Base-by-base conservation (phyloP, 768 basidiomycete genomes). In the Auricularia sp. region DNA sequence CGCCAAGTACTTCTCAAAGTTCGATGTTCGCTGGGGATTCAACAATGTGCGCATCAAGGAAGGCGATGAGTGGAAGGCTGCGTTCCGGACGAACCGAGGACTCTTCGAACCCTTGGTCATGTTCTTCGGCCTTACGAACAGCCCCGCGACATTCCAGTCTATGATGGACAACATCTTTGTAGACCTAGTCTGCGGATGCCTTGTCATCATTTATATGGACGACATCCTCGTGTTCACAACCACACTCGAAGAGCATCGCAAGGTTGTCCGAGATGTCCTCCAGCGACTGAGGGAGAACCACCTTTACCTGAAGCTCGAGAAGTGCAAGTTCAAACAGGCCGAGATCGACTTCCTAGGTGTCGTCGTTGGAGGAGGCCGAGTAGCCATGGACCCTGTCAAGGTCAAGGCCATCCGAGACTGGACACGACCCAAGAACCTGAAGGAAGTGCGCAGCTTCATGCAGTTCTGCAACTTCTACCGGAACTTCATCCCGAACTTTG, bases 11-110 rank as follows among this genome's bases (percentile, higher is more conserved):
- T 75, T 73, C 61, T 72, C 71, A 6, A 72, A 71, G 53, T 11
- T 73, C 12, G 72, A 79, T 66, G 62, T 78, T 12, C 61, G 68
- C 0, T 70, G 68, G 58, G 76, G 72, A 0, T 80, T 76, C 56
- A 74, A 79, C 61, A 72, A 72, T 3, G 56, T 77, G 2, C 61
- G 67, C 1, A 75, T 82, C 59, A 73, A 73, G 18, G 71, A 76
- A 58, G 80, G 78, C 2, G 74, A 81, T 63, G 71, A 80, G 68
- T 75, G 71, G 73, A 82, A 79, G 65, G 78, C 74, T 2, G 76
- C 73, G 16, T 77, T 84, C 66, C 58, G 67, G 1, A 78, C 75
- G 0, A 67, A 72, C 11, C 66, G 67, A 4, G 79, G 80, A 1
- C 67, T 74, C 0, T 81, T 74, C 61, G 75, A 83, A 72, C 77